These are phyloP conservation scores for Jatropha multifida DNA, from an alignment of 441 rosid species.

Conservation along the genomic window DNA sequence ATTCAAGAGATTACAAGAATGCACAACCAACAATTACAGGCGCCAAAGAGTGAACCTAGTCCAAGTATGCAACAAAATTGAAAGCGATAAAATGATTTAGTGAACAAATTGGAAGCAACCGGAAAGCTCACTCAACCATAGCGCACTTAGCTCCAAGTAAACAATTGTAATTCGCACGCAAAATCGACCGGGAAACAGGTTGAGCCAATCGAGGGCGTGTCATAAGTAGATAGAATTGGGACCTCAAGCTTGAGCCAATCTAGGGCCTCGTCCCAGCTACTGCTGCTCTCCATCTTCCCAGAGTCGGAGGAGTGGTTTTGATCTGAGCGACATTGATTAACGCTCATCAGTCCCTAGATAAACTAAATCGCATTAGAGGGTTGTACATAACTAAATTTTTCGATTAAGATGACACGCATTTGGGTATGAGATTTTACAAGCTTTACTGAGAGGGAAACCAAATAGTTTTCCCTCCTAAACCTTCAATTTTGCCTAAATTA, in stretches of 20 bases:
- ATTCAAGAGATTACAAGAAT: not conserved
- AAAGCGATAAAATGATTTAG: not conserved
- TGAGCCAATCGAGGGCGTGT: slow-evolving; percentile 14
- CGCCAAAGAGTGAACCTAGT: not conserved
- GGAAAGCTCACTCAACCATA: slow-evolving; percentile 44
- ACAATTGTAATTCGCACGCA: slow-evolving; percentile 56
- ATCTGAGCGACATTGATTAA: slow-evolving; percentile 47
- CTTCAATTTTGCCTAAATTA: no score
- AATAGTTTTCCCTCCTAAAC: no score
- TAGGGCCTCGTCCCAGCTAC: slow-evolving; percentile 83
- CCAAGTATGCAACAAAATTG: not conserved
- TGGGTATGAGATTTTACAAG: no score
- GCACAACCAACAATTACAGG: not conserved
- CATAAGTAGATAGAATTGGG: not conserved
- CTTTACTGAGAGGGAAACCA: no score
- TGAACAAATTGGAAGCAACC: not conserved
- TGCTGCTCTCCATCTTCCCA: slow-evolving; percentile 70
- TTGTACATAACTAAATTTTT: no score
- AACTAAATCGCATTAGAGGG: no score
- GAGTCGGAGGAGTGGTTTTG: slow-evolving; percentile 42
- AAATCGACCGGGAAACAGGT: slow-evolving; percentile 49
- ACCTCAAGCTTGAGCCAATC: slow-evolving; percentile 92
- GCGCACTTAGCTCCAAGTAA: slow-evolving; percentile 74
- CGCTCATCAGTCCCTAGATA: slow-evolving; percentile 16
- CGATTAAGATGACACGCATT: no score